phyloP scores from a whole-genome alignment of 2,329 filamentous ascomycete species.

The Penicillium palitans region DNA sequence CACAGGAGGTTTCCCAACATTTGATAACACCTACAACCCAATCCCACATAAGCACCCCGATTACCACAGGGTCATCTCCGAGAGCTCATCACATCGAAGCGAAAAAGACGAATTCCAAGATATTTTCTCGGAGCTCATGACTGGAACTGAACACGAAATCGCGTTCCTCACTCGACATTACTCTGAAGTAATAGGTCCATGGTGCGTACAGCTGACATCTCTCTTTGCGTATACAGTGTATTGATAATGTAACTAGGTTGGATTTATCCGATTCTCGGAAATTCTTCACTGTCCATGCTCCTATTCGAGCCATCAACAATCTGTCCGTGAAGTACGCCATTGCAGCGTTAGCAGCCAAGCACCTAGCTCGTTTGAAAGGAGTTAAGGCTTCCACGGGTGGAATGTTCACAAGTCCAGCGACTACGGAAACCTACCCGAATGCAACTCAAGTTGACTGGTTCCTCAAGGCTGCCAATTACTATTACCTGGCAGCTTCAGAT shows the following conservation, averaged over 20 bases:
- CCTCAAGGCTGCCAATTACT: constrained; percentile 62
- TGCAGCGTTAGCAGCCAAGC: constrained; percentile 43
- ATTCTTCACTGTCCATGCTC: constrained; percentile 41
- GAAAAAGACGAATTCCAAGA: constrained; percentile 37
- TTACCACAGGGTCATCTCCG: constrained; percentile 5
- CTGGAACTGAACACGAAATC: constrained; percentile 40
- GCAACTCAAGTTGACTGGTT: constrained; percentile 55
- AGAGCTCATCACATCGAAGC: constrained; percentile 23
- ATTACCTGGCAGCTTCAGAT: constrained; percentile 58
- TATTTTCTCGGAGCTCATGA: constrained; percentile 40
- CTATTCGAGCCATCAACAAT: constrained; percentile 39
- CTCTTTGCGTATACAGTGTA: not conserved
- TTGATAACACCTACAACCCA: constrained; percentile 5
- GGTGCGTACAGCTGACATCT: constrained; percentile 25
- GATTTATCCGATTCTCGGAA: constrained; percentile 44
- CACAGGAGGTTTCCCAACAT: constrained; percentile 1
- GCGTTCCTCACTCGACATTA: constrained; percentile 42
- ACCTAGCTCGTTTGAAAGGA: constrained; percentile 38
- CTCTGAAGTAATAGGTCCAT: constrained; percentile 38
- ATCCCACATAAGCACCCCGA: constrained; percentile 2
- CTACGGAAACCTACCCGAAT: constrained; percentile 55
- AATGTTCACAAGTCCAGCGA: constrained; percentile 44
- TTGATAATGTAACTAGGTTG: constrained; percentile 30
- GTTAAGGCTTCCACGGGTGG: constrained; percentile 21
- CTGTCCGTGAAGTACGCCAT: constrained; percentile 39